phyloP scores from a whole-genome alignment of 805 yeast species.

The Candida schatavii region DNA sequence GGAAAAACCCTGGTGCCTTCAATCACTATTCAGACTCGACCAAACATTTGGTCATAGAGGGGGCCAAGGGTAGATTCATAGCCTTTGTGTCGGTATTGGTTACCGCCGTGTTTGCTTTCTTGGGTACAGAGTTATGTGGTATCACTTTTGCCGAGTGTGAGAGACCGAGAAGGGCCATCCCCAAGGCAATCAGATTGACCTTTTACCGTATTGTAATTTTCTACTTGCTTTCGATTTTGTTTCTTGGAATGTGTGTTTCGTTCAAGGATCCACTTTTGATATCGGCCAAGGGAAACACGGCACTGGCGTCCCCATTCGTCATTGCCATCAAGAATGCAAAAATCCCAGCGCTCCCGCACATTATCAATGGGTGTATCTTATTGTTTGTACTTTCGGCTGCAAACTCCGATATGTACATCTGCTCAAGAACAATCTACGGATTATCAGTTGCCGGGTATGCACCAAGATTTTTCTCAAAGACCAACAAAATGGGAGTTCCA shows the following conservation, averaged over 20 bases:
- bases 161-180: slow-evolving; percentile 62
- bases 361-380: slow-evolving; percentile 75
- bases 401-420: slow-evolving; percentile 74
- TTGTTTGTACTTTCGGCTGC: slow-evolving; percentile 79
- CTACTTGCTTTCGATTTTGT: slow-evolving; percentile 57
- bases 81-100: slow-evolving; percentile 60
- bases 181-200: slow-evolving; percentile 68
- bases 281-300: slow-evolving; percentile 52
- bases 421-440: slow-evolving; percentile 72
- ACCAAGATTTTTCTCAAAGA: slow-evolving; percentile 61
- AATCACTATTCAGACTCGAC: slow-evolving; percentile 43
- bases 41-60: slow-evolving; percentile 34
- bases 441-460: slow-evolving; percentile 73
- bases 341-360: slow-evolving; percentile 65
- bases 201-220: slow-evolving; percentile 67
- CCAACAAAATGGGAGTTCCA: slow-evolving; percentile 69
- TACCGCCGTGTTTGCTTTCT: slow-evolving; percentile 65
- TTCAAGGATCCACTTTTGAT: slow-evolving; percentile 51
- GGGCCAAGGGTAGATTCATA: slow-evolving; percentile 54
- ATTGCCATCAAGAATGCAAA: slow-evolving; percentile 71
- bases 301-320: slow-evolving; percentile 81
- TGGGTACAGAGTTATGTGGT: slow-evolving; percentile 70
- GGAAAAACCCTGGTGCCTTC: slow-evolving; percentile 69
- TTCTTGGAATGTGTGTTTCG: slow-evolving; percentile 69
- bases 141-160: slow-evolving; percentile 73